Evolutionary conservation across 2,329 filamentous ascomycete genomes (phyloP), one percentile per base, ranked within the genome.

Genomic region (Geoglossum cookeanum): DNA sequence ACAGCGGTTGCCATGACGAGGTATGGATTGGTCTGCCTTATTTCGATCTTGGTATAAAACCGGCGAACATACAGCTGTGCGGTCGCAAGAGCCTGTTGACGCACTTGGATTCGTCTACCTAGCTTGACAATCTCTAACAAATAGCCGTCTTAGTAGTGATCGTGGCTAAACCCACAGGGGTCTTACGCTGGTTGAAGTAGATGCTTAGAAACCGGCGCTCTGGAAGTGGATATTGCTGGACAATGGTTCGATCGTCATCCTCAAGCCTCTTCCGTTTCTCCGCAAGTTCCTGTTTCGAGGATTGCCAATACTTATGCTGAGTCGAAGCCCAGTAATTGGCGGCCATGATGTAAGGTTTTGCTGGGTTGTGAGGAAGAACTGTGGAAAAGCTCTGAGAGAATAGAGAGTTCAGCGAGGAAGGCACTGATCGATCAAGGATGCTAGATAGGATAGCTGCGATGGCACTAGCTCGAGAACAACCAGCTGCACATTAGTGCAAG

Each of bases 311-410:
- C 63, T 82, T 84, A 63, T 84, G 80, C 72, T 98, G 92, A 30
- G 88, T 92, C 57, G 92, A 97, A 62, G 88, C 85, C 90, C 90
- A 98, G 73, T 91, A 98, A 71, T 91, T 96, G 67, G 90, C 87
- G 37, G 91, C 87, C 91, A 96, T 96, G 33, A 7, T 53, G 17
- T 53, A 13, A 30, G 2, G 42, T 15, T 11, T 35, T 52, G 48
- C 27, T 22, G 29, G 11, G 48, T 7, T 6, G 29, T 33, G 5
- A 13, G 29, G 13, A 52, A 32, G 8, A 3, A 15, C 13, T 33
- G 27, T 30, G 8, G 32, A 5, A 5, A 33, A 15, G 48, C 7
- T 2, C 15, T 4, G 48, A 15, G 27, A 33, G 33, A 15, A 11
- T 7, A 52, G 27, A 33, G 6, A 42, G 39, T 22, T 45, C 5